Percentiles rank a stretch among this genome's conserved stretches.
phyloP scores from a whole-genome alignment of 495 filamentous ascomycete genomes.

The Eremomyces bilateralis region DNA sequence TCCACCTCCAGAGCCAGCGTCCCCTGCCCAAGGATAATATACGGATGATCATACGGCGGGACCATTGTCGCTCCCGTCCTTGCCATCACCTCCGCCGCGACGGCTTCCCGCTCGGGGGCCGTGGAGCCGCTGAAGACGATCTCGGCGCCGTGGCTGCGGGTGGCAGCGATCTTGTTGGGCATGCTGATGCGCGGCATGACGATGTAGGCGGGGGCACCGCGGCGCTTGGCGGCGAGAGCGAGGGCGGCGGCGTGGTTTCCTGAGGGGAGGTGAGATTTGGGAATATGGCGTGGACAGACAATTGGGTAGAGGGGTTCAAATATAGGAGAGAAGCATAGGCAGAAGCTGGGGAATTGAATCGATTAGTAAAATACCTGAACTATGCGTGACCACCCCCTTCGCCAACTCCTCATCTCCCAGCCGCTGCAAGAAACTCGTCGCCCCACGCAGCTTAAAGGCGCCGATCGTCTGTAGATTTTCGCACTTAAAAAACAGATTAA shows the following conservation, averaged over 20 bases:
- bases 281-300: background rate
- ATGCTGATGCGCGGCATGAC: constrained; percentile 79
- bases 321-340: too few relatives aligned
- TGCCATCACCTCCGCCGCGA: constrained; percentile 39
- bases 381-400: constrained; percentile 78
- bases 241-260: constrained; percentile 96
- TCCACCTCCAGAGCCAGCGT: constrained; percentile 72
- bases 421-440: constrained; percentile 69
- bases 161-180: constrained; percentile 69
- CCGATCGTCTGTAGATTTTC: constrained; percentile 84
- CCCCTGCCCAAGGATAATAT: constrained; percentile 83
- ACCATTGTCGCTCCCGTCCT: constrained; percentile 52
- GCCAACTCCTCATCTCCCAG: constrained; percentile 40
- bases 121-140: constrained; percentile 72
- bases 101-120: constrained; percentile 57
- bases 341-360: too few relatives aligned
- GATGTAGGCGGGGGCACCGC: constrained; percentile 49
- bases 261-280: constrained; percentile 13
- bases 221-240: constrained; percentile 54
- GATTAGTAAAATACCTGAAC: constrained; percentile 40
- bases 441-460: constrained; percentile 82
- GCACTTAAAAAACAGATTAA: constrained; percentile 85
- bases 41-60: constrained; percentile 76
- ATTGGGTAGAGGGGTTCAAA: too few relatives aligned
- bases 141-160: constrained; percentile 47